A percentile compares a stretch with the other conserved stretches of the same genome.
Conservation (phyloP, 257 asterid genomes). For the Gardenia jasminoides region DNA sequence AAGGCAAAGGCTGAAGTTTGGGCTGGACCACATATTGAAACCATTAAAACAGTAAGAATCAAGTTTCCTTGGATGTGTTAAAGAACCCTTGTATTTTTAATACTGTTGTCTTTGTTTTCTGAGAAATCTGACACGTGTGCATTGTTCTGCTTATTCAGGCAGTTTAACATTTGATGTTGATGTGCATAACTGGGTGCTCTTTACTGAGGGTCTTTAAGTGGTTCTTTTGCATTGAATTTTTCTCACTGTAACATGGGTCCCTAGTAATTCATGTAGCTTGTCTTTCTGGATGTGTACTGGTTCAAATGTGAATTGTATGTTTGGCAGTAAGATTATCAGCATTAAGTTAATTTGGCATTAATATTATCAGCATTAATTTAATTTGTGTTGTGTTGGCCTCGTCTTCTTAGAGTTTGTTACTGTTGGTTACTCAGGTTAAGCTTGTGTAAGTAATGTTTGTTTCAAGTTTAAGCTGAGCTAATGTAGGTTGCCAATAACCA, state of each 20-base stretch:
- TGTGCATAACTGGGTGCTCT: background rate
- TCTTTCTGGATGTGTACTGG: background rate
- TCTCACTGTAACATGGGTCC: background rate
- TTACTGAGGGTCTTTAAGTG: background rate
- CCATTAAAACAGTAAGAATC: constrained; percentile 68
- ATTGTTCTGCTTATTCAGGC: background rate
- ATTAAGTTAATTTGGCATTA: background rate
- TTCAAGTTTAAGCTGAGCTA: background rate
- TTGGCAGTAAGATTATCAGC: background rate
- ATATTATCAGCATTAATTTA: background rate
- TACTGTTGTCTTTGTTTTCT: background rate
- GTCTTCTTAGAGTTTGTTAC: background rate
- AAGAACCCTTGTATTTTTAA: background rate
- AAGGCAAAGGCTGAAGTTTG: constrained; percentile 72
- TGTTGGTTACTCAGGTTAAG: background rate
- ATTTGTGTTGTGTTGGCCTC: background rate
- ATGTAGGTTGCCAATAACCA: background rate
- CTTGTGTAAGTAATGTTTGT: background rate
- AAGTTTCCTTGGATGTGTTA: background rate
- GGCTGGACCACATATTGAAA: constrained; percentile 87
- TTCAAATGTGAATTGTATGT: background rate
- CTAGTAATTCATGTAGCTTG: background rate
- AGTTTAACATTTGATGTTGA: background rate
- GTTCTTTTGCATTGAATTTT: background rate
- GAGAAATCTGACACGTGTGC: background rate